Percentiles rank a stretch among this genome's conserved stretches.
phyloP scores from a whole-genome alignment of 208 protist species.

The Herpetomonas tarakana region DNA sequence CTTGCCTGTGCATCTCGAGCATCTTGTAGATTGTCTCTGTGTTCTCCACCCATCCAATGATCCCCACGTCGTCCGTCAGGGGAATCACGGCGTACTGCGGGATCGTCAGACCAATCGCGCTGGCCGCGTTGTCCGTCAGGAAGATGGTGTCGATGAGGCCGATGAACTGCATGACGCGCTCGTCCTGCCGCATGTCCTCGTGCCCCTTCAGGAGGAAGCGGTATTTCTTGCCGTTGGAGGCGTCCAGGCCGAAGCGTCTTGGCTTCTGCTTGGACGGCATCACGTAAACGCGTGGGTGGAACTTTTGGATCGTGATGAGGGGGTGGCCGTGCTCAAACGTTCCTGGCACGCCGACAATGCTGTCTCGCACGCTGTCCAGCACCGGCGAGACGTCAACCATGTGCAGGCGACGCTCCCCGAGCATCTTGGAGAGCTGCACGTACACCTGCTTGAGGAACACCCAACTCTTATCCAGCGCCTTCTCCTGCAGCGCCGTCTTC shows the following conservation, averaged over 20 bases:
- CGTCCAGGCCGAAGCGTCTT: slow-evolving; percentile 96
- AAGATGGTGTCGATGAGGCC: slow-evolving; percentile 99
- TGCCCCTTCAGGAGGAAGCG: slow-evolving; percentile 99
- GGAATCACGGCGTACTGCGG: slow-evolving; percentile 98
- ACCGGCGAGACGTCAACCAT: slow-evolving; percentile 93
- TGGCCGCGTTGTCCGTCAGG: slow-evolving; percentile 70
- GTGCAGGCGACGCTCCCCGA: slow-evolving; percentile 68
- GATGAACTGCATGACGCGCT: slow-evolving; percentile 99
- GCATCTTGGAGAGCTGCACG: slow-evolving; percentile 66
- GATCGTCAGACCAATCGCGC: slow-evolving; percentile 92
- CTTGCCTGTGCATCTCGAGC: slow-evolving; percentile 73
- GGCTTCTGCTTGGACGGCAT: slow-evolving; percentile 99
- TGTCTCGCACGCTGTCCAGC: slow-evolving; percentile 91
- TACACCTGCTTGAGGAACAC: slow-evolving; percentile 83
- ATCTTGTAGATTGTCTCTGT: slow-evolving; percentile 96
- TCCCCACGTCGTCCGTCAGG: slow-evolving; percentile 98
- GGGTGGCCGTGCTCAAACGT: slow-evolving; percentile 90
- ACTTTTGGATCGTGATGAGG: slow-evolving; percentile 94
- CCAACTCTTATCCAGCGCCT: slow-evolving; percentile 64
- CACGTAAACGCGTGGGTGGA: slow-evolving; percentile 93
- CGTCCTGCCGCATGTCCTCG: slow-evolving; percentile 98
- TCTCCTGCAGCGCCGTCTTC: slow-evolving; percentile 49
- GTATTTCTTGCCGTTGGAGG: slow-evolving; percentile 95
- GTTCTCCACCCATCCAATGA: slow-evolving; percentile 99
- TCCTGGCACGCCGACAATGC: slow-evolving; percentile 97